Evolutionary conservation across 129 eudicot genomes (phyloP).

Genomic region (Helianthus tuberosus): DNA sequence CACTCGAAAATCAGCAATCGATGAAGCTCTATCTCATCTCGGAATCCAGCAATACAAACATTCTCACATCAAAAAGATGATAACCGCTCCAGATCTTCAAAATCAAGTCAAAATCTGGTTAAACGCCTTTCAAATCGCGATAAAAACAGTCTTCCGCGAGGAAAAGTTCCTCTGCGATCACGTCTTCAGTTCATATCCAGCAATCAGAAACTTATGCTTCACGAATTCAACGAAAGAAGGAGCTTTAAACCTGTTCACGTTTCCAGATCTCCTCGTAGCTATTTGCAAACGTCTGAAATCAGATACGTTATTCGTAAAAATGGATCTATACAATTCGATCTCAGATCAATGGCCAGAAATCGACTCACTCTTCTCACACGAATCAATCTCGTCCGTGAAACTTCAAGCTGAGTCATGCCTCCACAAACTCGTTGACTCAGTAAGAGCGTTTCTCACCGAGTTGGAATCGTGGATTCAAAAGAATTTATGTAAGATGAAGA

Average conservation of each 20-base stretch:
- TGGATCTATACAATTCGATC: slow-evolving; percentile 56
- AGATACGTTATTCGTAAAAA: slow-evolving; percentile 46
- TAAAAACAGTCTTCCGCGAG: slow-evolving; percentile 47
- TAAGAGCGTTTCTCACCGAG: slow-evolving; percentile 30
- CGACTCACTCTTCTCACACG: slow-evolving; percentile 55
- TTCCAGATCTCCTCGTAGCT: slow-evolving; percentile 52
- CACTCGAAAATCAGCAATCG: slow-evolving; percentile 56
- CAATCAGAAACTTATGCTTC: slow-evolving; percentile 52
- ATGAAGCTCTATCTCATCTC: slow-evolving; percentile 53
- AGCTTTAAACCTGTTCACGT: slow-evolving; percentile 48
- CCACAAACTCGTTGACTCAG: slow-evolving; percentile 41
- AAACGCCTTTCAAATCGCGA: slow-evolving; percentile 29
- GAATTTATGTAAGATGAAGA: slow-evolving; percentile 54
- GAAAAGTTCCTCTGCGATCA: slow-evolving; percentile 68
- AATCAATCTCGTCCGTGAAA: slow-evolving; percentile 37
- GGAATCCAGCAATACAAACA: slow-evolving; percentile 45
- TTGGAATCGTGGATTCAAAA: too few species aligned
- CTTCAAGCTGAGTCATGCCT: slow-evolving; percentile 48
- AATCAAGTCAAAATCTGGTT: slow-evolving; percentile 55
- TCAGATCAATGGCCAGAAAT: slow-evolving; percentile 53
- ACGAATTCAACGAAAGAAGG: slow-evolving; percentile 49
- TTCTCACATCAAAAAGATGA: slow-evolving; percentile 51
- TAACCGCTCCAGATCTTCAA: slow-evolving; percentile 43
- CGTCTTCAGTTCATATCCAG: slow-evolving; percentile 39
- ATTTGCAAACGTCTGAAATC: slow-evolving; percentile 45